Evolutionary conservation across 164 flowering plant species (phyloP).

Genomic region (Liriodendron chinense): DNA sequence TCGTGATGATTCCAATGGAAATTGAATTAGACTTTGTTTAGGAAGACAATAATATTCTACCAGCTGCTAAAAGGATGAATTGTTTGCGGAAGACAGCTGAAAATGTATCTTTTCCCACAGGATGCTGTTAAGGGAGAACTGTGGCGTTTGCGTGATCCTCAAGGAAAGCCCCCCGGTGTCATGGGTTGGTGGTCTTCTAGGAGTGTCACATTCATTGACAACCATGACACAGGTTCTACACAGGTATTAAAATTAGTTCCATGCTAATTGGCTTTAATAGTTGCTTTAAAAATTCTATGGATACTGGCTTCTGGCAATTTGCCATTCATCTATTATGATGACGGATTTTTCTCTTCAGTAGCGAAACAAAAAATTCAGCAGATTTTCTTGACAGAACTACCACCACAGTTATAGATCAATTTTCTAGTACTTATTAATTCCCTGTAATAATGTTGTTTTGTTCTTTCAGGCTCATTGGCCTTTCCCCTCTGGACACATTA

Average conservation of each 20-base stretch:
- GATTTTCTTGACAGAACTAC: not conserved
- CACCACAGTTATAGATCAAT: not conserved
- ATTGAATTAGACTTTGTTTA: not conserved
- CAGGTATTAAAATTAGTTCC: constrained; percentile 45
- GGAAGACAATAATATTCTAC: not conserved
- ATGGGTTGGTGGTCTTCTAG: constrained; percentile 99
- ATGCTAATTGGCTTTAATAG: not conserved
- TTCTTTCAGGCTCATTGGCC: constrained; percentile 92
- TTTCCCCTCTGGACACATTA: constrained; percentile 72
- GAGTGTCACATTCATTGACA: constrained; percentile 85
- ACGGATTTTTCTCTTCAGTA: not conserved
- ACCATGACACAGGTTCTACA: constrained; percentile 96
- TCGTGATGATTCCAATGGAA: not conserved
- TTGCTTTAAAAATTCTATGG: not conserved
- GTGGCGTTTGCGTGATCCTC: constrained; percentile 86
- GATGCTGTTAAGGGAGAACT: constrained; percentile 91
- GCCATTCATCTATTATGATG: too few relatives aligned
- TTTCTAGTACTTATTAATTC: not conserved
- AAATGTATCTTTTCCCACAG: constrained; percentile 29
- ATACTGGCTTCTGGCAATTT: not conserved
- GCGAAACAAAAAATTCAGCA: not conserved
- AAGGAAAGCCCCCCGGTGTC: constrained; percentile 95
- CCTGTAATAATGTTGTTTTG: not conserved
- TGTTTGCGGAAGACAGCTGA: not conserved
- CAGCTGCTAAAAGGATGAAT: not conserved